These are phyloP conservation scores for Plasmodium fragile DNA, from an alignment of 169 alveolate species.

Conservation along the genomic window DNA sequence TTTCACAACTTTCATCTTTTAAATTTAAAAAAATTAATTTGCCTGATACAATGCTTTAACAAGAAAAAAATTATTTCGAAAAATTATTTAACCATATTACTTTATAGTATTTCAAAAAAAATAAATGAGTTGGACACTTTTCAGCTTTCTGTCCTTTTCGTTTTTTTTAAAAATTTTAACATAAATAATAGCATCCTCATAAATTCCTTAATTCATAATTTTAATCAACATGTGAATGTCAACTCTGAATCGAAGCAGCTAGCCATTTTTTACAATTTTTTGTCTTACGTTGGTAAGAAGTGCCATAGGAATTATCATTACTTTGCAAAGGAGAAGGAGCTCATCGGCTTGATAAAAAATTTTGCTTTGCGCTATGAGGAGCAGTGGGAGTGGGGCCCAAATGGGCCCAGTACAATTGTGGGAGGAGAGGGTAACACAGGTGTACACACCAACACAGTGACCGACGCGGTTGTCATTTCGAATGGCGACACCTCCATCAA, in stretches of 20 bases:
- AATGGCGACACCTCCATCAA: background rate
- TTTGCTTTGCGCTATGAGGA: conserved; percentile 16
- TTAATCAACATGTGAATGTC: conserved; percentile 36
- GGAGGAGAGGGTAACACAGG: background rate
- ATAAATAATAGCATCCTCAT: conserved; percentile 65
- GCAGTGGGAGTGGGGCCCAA: background rate
- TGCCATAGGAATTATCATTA: conserved; percentile 22
- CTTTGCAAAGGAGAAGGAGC: conserved; percentile 20
- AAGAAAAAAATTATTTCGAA: conserved; percentile 63
- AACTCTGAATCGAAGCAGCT: conserved; percentile 16
- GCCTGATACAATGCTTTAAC: conserved; percentile 71
- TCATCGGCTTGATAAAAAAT: conserved; percentile 12
- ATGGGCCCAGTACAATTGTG: background rate
- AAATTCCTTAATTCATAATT: conserved; percentile 62
- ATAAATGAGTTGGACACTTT: conserved; percentile 56
- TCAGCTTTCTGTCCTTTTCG: conserved; percentile 63
- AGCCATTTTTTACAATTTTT: conserved; percentile 54
- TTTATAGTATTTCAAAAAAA: conserved; percentile 71
- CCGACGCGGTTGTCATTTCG: background rate
- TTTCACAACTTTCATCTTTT: conserved; percentile 61
- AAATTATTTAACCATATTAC: conserved; percentile 69
- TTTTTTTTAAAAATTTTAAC: conserved; percentile 57
- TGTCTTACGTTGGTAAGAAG: conserved; percentile 50
- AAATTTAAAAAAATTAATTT: conserved; percentile 51
- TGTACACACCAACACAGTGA: background rate